Percentiles rank a stretch among this genome's conserved stretches.
These are phyloP conservation scores for Hypoxylon sp. DNA, from an alignment of 2,329 filamentous ascomycete species.

Conservation along the genomic window DNA sequence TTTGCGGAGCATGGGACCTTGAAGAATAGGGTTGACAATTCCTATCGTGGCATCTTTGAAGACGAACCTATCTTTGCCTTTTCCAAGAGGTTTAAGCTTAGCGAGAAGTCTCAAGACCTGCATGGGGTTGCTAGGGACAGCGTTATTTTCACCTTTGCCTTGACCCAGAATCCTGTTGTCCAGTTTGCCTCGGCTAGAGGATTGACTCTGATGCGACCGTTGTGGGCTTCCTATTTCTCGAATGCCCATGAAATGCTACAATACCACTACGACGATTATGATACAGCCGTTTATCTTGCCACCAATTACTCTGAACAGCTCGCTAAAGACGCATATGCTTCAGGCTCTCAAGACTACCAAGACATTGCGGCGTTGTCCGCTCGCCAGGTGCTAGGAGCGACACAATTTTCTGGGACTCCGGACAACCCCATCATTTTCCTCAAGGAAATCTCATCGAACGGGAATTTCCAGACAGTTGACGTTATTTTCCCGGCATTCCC, in stretches of 20 bases:
- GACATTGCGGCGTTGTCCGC: slow-evolving; percentile 84
- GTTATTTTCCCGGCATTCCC: slow-evolving; percentile 90
- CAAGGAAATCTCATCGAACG: slow-evolving; percentile 88
- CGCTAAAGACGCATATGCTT: slow-evolving; percentile 77
- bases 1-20: slow-evolving; percentile 78
- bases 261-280: slow-evolving; percentile 83
- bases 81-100: slow-evolving; percentile 71
- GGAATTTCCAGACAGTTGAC: slow-evolving; percentile 87
- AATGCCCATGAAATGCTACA: slow-evolving; percentile 73
- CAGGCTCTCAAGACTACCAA: slow-evolving; percentile 80
- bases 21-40: slow-evolving; percentile 74
- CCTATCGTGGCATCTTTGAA: slow-evolving; percentile 78
- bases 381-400: slow-evolving; percentile 83
- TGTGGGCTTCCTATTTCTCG: slow-evolving; percentile 83
- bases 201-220: slow-evolving; percentile 80
- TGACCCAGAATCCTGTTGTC: slow-evolving; percentile 82
- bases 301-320: slow-evolving; percentile 80
- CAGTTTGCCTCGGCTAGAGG: slow-evolving; percentile 84
- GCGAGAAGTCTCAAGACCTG: slow-evolving; percentile 51
- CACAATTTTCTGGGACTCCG: slow-evolving; percentile 79
- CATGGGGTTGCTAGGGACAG: slow-evolving; percentile 60
- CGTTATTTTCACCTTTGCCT: slow-evolving; percentile 80
- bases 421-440: slow-evolving; percentile 81
- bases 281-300: slow-evolving; percentile 72
- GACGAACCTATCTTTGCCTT: slow-evolving; percentile 88